These are phyloP conservation scores for button mushroom (Agaricus bisporus) DNA, from an alignment of 768 basidiomycete genomes.

Conservation along the genomic window DNA sequence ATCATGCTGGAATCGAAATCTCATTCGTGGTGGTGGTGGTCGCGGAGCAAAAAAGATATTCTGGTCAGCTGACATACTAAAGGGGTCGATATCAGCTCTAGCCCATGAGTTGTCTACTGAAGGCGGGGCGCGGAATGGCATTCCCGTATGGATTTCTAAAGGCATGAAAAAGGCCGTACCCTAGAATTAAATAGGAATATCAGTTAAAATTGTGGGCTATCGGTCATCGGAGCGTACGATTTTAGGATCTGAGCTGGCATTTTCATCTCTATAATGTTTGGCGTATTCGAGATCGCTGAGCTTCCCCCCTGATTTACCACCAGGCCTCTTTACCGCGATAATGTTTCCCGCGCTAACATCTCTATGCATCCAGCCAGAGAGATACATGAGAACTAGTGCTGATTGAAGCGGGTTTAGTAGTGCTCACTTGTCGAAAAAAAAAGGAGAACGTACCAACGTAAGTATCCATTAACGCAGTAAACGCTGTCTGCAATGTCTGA, in stretches of 20 bases:
- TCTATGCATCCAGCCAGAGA: slow-evolving; percentile 9
- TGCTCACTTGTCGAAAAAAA: neutral
- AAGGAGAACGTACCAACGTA: neutral
- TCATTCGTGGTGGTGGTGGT: no score
- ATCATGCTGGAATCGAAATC: slow-evolving; percentile 2
- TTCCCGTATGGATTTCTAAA: slow-evolving; percentile 3
- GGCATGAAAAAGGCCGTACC: slow-evolving; percentile 12
- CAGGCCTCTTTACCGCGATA: neutral
- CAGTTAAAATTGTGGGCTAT: neutral
- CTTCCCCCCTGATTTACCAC: neutral
- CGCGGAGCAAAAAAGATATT: no score
- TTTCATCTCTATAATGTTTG: neutral
- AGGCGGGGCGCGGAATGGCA: no score
- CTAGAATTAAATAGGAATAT: neutral
- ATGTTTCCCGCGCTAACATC: slow-evolving; percentile 9
- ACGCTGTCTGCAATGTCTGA: slow-evolving; percentile 12
- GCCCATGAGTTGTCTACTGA: no score
- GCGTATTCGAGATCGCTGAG: slow-evolving; percentile 12
- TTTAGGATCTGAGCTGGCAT: neutral
- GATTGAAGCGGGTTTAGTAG: neutral
- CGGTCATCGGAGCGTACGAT: neutral
- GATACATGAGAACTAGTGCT: slow-evolving; percentile 8
- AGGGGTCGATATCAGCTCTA: no score
- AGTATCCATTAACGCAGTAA: neutral
- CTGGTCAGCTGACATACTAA: no score